Conservation (phyloP, 2,329 filamentous ascomycete genomes). For the Thelonectria rubi region DNA sequence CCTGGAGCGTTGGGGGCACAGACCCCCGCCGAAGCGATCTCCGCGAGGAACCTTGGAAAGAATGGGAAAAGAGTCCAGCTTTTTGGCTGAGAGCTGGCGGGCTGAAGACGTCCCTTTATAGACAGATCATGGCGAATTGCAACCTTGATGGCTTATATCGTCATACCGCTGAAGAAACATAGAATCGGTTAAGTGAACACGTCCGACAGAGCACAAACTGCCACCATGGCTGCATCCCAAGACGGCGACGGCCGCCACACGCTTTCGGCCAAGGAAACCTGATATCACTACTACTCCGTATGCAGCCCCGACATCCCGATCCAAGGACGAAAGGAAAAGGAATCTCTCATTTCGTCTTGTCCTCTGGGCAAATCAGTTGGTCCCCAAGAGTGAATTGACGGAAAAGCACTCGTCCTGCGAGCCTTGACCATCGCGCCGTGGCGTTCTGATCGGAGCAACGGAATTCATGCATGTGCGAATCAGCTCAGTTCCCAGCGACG, state of each 20-base stretch:
- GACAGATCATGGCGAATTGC: neutral
- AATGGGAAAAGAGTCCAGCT: neutral
- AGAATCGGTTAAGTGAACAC: neutral
- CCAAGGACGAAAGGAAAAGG: conserved; percentile 1
- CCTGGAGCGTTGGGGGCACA: neutral
- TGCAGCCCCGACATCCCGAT: neutral
- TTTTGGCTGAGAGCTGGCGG: neutral
- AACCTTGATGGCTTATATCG: conserved; percentile 21
- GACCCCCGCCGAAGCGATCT: neutral
- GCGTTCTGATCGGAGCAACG: conserved; percentile 13
- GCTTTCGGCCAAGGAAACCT: neutral
- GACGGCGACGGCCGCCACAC: neutral
- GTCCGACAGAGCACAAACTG: neutral
- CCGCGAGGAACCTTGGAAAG: neutral
- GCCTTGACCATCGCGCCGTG: neutral
- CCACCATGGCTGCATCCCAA: too few species aligned
- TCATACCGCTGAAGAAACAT: neutral
- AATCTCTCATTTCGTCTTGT: neutral
- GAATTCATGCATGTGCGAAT: conserved; percentile 11
- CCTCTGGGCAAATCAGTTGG: neutral
- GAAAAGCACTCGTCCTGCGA: neutral
- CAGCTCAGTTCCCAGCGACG: neutral
- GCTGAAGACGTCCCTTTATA: conserved; percentile 7
- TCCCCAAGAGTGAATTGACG: neutral
- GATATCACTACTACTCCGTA: neutral